phyloP scores from a whole-genome alignment of 2,329 filamentous ascomycete genomes.

The Camillea tinctor region DNA sequence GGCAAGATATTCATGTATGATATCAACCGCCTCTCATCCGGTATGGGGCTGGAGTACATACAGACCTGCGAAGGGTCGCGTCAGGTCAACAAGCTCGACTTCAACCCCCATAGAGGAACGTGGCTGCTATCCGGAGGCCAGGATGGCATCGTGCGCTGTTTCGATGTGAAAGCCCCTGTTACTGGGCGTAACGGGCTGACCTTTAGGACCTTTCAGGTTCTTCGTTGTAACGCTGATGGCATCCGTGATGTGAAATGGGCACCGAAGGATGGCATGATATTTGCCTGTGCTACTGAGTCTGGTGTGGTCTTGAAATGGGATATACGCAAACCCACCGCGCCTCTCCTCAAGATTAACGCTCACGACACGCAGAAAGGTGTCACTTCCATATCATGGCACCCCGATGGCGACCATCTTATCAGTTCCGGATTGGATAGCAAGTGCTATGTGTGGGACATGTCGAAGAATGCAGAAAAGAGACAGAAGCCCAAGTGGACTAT shows the following conservation, averaged over 20 bases:
- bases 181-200: conserved; percentile 50
- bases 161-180: conserved; percentile 53
- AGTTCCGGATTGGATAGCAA: conserved; percentile 62
- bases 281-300: conserved; percentile 63
- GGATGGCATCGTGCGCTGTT: conserved; percentile 61
- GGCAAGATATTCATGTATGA: conserved; percentile 67
- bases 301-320: conserved; percentile 65
- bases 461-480: conserved; percentile 57
- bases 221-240: conserved; percentile 53
- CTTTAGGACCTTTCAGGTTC: conserved; percentile 47
- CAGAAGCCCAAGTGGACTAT: conserved; percentile 65
- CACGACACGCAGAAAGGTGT: conserved; percentile 56
- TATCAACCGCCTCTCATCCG: conserved; percentile 48
- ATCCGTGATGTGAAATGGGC: conserved; percentile 67
- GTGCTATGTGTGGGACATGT: conserved; percentile 65
- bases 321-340: conserved; percentile 52
- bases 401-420: conserved; percentile 64
- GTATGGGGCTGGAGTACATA: conserved; percentile 51
- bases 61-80: conserved; percentile 61
- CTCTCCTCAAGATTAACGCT: conserved; percentile 58
- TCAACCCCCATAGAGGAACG: conserved; percentile 58
- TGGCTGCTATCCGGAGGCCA: conserved; percentile 63
- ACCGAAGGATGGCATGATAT: conserved; percentile 58
- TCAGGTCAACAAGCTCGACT: conserved; percentile 62
- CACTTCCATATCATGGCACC: conserved; percentile 64